phyloP scores from a whole-genome alignment of 805 yeast species.

The Starmerella scarabaei region DNA sequence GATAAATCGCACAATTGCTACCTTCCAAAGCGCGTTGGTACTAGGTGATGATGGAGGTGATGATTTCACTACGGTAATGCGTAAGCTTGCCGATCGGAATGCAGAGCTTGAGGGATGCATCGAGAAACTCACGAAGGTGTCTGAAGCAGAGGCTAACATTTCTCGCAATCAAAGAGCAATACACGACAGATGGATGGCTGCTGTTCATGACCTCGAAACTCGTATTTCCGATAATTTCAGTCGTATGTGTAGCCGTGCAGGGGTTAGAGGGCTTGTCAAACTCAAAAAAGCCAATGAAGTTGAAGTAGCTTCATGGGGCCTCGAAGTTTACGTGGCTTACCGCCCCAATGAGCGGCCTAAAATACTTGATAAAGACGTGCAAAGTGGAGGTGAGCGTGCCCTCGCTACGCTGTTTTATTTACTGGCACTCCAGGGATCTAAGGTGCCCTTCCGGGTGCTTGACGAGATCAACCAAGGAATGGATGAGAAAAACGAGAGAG shows the following conservation, averaged over 20 bases:
- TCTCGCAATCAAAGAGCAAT: neutral
- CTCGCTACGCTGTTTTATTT: conserved; percentile 85
- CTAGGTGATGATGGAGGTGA: too few species aligned
- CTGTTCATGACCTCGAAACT: conserved; percentile 37
- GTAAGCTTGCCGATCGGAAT: too few species aligned
- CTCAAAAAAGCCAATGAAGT: conserved; percentile 35
- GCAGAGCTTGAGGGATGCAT: neutral
- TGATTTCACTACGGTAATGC: too few species aligned
- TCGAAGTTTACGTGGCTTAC: conserved; percentile 74
- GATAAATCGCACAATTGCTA: too few species aligned
- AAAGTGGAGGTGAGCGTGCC: conserved; percentile 96
- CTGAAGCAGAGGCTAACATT: neutral
- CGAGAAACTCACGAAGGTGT: neutral
- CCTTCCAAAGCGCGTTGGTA: too few species aligned
- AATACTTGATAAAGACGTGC: conserved; percentile 70
- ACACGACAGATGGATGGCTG: too few species aligned
- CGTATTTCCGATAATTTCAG: conserved; percentile 54
- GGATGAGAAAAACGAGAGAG: conserved; percentile 86
- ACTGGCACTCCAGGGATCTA: conserved; percentile 81
- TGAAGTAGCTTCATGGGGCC: conserved; percentile 45
- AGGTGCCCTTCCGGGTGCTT: conserved; percentile 85
- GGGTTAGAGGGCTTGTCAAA: conserved; percentile 73
- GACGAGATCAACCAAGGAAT: conserved; percentile 98
- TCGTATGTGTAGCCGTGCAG: conserved; percentile 54
- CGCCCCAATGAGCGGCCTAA: conserved; percentile 62